Evolutionary conservation across 176 grass and related monocot genomes (phyloP), one percentile per base, ranked within the genome.

Genomic region (Oryza longistaminata): DNA sequence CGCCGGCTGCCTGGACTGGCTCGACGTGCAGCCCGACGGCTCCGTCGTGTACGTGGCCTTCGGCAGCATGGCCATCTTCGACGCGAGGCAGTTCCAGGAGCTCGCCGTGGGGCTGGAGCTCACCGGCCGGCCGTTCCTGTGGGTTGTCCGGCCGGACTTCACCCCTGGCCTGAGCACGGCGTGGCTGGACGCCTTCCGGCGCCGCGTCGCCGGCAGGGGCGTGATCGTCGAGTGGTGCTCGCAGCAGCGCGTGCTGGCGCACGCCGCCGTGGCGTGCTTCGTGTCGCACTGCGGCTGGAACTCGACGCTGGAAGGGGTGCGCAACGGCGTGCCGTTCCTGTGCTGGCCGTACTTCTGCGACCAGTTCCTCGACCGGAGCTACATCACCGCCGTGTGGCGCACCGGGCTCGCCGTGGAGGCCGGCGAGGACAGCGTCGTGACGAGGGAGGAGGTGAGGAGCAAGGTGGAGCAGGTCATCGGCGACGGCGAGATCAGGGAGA

Each of bases 31-130:
- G 77, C 17, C 52, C 0, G 52, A 31, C 60, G 35, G 45, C 7
- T 94, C 90, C 75, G 93, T 94, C 79, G 70, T 94, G 14, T 94
- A 94, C 48, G 84, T 90, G 35, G 90, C 93, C 2, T 94, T 94
- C 68, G 93, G 90, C n/a, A 95, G 88, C 88, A 44, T 88, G 22
- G 61, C 90, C 68, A 91, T 88, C 43, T 85, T 95, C 71, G 34
- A 87, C 60, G 37, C 21, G 39, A 45, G 74, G 14, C 90, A 90
- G 73, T 85, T 93, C 81, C 66, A 75, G 45, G 91, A 93, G 77
- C 88, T 93, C 15, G 91, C 88, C 2, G 76, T 88, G 37, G 88
- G 85, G 43, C 81, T 93, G 15, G 85, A 88, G 82, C 71, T 82
- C 64, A 68, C 60, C 48, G 75, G 69, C 24, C 33, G 77, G 6